These are phyloP conservation scores for Pelargonium cotyledonis DNA, from an alignment of 441 rosid species.

Conservation along the genomic window DNA sequence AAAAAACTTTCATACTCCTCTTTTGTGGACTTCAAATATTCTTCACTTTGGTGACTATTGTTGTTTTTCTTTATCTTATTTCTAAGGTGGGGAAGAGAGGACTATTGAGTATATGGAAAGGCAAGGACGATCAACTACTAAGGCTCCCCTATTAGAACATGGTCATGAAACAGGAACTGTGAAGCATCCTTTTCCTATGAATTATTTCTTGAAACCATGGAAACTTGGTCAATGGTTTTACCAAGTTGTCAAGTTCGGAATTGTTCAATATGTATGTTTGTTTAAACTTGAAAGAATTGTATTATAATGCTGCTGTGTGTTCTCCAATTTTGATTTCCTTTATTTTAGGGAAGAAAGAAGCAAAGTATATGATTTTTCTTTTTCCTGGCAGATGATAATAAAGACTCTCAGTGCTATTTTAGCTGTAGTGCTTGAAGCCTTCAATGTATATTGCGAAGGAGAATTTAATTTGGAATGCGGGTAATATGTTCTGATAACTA, in stretches of 20 bases:
- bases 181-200: slow-evolving; percentile 93
- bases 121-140: slow-evolving; percentile 60
- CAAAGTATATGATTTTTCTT: background rate
- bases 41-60: background rate
- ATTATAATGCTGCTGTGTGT: slow-evolving; percentile 10
- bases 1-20: background rate
- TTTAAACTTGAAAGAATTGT: slow-evolving; percentile 20
- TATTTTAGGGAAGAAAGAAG: slow-evolving; percentile 8
- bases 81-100: slow-evolving; percentile 87
- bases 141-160: slow-evolving; percentile 63
- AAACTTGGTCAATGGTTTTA: slow-evolving; percentile 92
- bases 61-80: slow-evolving; percentile 8
- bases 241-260: slow-evolving; percentile 92
- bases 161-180: slow-evolving; percentile 56
- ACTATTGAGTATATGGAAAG: slow-evolving; percentile 88
- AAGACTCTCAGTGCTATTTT: slow-evolving; percentile 72
- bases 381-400: slow-evolving; percentile 78
- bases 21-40: background rate
- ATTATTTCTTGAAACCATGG: slow-evolving; percentile 78
- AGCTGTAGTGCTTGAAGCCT: slow-evolving; percentile 90
- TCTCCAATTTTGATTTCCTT: slow-evolving; percentile 20
- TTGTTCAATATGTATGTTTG: slow-evolving; percentile 94
- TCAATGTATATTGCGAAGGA: slow-evolving; percentile 91
- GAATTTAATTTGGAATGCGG: slow-evolving; percentile 86
- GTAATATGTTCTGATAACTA: slow-evolving; percentile 42